Base-by-base conservation (phyloP, 306 rosid species). In the Arachis hypogaea region DNA sequence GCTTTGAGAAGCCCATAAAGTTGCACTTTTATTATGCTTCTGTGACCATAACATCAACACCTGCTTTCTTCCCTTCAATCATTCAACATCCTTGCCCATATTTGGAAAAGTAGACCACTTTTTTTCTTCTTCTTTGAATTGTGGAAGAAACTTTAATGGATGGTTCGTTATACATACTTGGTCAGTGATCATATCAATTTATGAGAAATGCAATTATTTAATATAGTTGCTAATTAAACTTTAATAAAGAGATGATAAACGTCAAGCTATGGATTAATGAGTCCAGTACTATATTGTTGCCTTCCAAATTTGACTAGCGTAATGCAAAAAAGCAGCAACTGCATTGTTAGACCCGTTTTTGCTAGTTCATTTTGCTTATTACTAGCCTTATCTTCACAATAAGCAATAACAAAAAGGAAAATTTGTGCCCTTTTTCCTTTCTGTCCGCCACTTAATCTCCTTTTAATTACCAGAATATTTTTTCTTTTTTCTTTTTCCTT, bases 1-100 rank as follows among this genome's bases (percentile, higher is more conserved):
- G 67, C 76, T 74, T 80, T 61, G 71, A 36, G 76, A 83, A 51
- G 49, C 60, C 50, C 72, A 75, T 59, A 71, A 75, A 79, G 73
- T 66, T 9, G 7, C n/a, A 29, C 65, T 59, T 83, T 79, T 66
- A 52, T 56, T 66, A 70, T 56, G 59, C 73, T 38, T 59, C 11
- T 45, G 63, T 56, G 67, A 58, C 70, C 11, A 28, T 5, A 29
- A 8, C 11, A 42, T 58, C 44, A 33, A 36, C 66, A 4, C 38
- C 4, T 10, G 1, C 76, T 59, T 71, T 50, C 65, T 52, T 52
- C 59, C 51, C 68, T 59, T 64, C 80, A 82, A 82, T 78, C 83
- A 69, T 74, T 82, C 52, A 78, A 28, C 61, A 11, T n/a, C 61
- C 7, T 55, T 28, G 63, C 69, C 67, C 42, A n/a, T 56, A 16